Evolutionary conservation across 2,329 filamentous ascomycete genomes (phyloP), one percentile per base, ranked within the genome.

Genomic region (Stachybotrys chlorohalonatus): DNA sequence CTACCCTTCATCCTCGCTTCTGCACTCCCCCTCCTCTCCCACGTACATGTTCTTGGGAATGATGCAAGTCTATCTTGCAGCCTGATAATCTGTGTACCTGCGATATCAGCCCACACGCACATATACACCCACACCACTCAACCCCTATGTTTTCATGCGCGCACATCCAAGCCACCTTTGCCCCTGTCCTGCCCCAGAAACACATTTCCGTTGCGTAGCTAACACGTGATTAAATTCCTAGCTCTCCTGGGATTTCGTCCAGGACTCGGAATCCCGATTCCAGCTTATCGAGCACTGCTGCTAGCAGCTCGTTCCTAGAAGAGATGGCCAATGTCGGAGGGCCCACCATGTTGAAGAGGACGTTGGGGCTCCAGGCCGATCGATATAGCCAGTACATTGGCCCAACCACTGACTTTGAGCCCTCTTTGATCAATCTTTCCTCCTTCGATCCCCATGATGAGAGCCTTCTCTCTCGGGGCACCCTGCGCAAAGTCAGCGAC

Each of bases 351-450:
- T 75, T 88, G 55, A 85, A 85, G 69, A 79, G 83, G 66, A 87
- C 85, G 15, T 75, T 94, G 55, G 89, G 89, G 56, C 78, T 94
- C 60, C 89, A 93, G 67, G 76, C 82, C 64, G 86, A 90, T 68
- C 84, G 87, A 57, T 90, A 87, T 68, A 90, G 87, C 72, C 87
- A 90, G 70, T 90, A 93, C 66, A 89, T 94, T 62, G 89, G 89
- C 31, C 83, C 87, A 55, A 93, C 88, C 52, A 91, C 89, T 52
- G 87, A 91, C 63, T 90, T 92, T 66, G 89, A 94, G 67, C 87
- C 88, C 15, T 86, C 86, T n/a, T 77, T 94, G 54, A 89, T 93
- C 70, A 88, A 89, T 62, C 78, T 93, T 24, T 91, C 88, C 24
- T 79, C 84, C 6, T 92, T 92, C 68, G 87, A 93, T 70, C 85